Base-by-base conservation (phyloP, 805 yeast genomes). In the Ogataea neopini region DNA sequence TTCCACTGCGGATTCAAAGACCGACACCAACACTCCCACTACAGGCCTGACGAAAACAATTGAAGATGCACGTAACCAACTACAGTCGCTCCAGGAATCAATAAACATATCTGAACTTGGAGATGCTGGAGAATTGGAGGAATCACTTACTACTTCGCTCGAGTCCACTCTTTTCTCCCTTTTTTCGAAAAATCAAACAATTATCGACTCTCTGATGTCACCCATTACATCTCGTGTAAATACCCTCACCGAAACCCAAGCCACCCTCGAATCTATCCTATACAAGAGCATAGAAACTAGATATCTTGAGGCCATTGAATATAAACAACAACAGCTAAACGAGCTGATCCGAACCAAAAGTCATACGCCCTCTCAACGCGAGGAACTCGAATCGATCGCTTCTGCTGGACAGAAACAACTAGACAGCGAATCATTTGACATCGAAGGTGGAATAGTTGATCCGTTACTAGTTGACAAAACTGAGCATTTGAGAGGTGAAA, bases 401-500 rank as follows among this genome's bases (percentile, higher is more conserved):
- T 39, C 42, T 15, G 42, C 33, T 4, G 33, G 42, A 2, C 34
- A 39, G 25, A 26, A 26, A 26, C 42, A 39, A 17, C 9, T 39
- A 9, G 13, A 10, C 2, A 25, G 20, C 9, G 30, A 15, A 9
- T n/a, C 8, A 20, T 36, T 36, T 9, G 40, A 20, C 29, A 29
- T 46, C 17, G 13, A 26, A 3, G 40, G 14, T 10, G 34, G 15
- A n/a, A 15, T 32, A 11, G 47, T 47, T 3, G 50, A 47, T 22
- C 50, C 50, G 4, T 32, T 42, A 2, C 43, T 47, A 3, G 44
- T 43, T 3, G 44, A 47, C 20, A 10, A 35, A 7, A 7, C 32
- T 11, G 30, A 28, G 5, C 10, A 11, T 6, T n/a, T 28, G 11
- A 28, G 30, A 9, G 30, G 30, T 11, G 30, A 28, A 10, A 26